Conservation (phyloP, 108 stramenopile genomes). For the Cyclotella kingstonii region DNA sequence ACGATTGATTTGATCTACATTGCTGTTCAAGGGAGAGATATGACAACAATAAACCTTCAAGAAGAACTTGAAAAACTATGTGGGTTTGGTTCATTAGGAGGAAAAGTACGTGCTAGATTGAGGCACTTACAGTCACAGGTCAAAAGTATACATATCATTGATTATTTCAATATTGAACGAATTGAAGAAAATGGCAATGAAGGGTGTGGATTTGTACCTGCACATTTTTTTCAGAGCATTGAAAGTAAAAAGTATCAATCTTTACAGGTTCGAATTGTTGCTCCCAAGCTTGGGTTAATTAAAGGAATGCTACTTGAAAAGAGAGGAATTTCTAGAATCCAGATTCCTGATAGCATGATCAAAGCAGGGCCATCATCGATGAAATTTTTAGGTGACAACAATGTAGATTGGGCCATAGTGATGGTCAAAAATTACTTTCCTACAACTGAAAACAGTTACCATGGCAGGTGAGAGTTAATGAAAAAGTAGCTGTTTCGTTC, state of each 20-base stretch:
- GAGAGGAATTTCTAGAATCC: conserved; percentile 20
- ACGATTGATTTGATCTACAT: conserved; percentile 27
- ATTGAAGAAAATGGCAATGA: conserved; percentile 34
- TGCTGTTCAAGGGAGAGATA: not conserved
- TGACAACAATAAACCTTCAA: conserved; percentile 6
- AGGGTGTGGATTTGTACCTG: conserved; percentile 32
- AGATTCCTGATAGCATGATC: conserved; percentile 37
- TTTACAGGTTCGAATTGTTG: conserved; percentile 33
- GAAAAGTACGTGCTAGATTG: conserved; percentile 25
- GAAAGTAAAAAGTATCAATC: conserved; percentile 6
- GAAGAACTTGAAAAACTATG: conserved; percentile 25
- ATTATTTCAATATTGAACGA: conserved; percentile 5
- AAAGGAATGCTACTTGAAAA: conserved; percentile 32
- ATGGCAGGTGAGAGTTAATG: not conserved
- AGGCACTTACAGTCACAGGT: conserved; percentile 13
- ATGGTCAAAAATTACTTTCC: conserved; percentile 14
- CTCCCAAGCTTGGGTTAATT: conserved; percentile 6
- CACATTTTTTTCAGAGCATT: conserved; percentile 12
- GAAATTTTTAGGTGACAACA: not conserved
- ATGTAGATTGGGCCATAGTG: not conserved
- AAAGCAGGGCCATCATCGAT: conserved; percentile 20
- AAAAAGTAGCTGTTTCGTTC: not conserved
- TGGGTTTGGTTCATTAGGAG: conserved; percentile 11
- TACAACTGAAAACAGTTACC: not conserved
- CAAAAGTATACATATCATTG: not conserved